Evolutionary conservation across 2,329 filamentous ascomycete species (phyloP), one percentile per base, ranked within the genome.

Genomic region (Cercospora sesami): DNA sequence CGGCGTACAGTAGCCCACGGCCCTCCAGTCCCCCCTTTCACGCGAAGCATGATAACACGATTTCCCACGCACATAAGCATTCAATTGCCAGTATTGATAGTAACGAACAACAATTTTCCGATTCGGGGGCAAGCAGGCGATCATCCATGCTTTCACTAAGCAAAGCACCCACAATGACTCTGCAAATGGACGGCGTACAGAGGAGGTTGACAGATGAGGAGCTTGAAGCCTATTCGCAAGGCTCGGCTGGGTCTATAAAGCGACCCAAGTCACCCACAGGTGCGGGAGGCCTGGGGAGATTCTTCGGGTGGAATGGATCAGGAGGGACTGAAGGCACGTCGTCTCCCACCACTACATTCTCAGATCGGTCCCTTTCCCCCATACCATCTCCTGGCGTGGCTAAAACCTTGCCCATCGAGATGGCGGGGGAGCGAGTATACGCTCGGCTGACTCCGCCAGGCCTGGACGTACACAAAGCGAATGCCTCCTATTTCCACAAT

Each of bases 301-400:
- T 91, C 78, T 91, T 91, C 73, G 86, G 87, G 68, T 90, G 89
- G 86, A 89, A 87, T 70, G 84, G 83, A 23, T 79, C 82, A 30
- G 81, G 83, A 58, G 84, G 84, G 3, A 84, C 86, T 65, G 83
- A 84, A 16, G 82, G 82, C n/a, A 71, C 72, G 16, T 74, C 76
- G 66, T 87, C 87, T 64, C 86, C 86, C 16, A 86, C 85, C 57
- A 89, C 87, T 23, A 86, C 87, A 55, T 88, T 89, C 73, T 90
- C 88, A 10, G 86, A 87, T 60, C 83, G 82, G 45, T 86, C 86
- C 26, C 81, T 83, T 69, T 90, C 88, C 6, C 86, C 87, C 2
- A 78, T 85, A 66, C 85, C 85, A 12, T 89, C 87, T 42, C 87
- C 87, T 21, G 63, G 72, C 36, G 67, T 74, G 28, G 65, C 70